Base-by-base conservation (phyloP, 495 filamentous ascomycete species). In the Aspergillus sparsus region DNA sequence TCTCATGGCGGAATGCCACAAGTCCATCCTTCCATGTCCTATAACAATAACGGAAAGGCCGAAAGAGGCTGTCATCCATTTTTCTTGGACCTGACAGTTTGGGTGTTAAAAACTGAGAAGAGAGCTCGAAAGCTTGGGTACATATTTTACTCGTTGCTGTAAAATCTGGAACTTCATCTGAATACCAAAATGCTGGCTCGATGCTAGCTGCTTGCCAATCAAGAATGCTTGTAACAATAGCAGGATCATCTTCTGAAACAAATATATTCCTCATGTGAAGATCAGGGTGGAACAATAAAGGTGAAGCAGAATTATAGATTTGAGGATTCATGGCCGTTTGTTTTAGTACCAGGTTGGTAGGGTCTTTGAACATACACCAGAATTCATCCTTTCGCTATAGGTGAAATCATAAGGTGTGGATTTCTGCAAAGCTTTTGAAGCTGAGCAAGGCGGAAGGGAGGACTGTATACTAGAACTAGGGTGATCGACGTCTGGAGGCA, bases 231-330 rank as follows among this genome's bases (percentile, higher is more conserved):
- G 72, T 74, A n/a, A 81, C 68, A 10, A 69, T 11, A 9, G 74
- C 71, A 46, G 71, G 77, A 11, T 78, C 74, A 3, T 72, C 59
- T 18, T 66, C 62, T 37, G 73, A 77, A 45, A 81, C 71, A 53
- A 68, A 78, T 49, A 80, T 78, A 44, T 80, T 79, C 55, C 75
- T 62, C 60, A 72, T 76, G 53, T 78, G 66, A 11, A 79, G 64
- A 58, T 80, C 75, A 2, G 69, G 62, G 55, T 79, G 73, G 39
- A 75, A 55, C 8, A 79, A n/a, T n/a, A n/a, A n/a, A n/a, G n/a
- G n/a, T n/a, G n/a, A n/a, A n/a, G n/a, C n/a, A n/a, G n/a, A n/a
- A n/a, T n/a, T n/a, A n/a, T n/a, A n/a, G n/a, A n/a, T n/a, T n/a
- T n/a, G n/a, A n/a, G n/a, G n/a, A n/a, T n/a, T n/a, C n/a, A n/a